Evolutionary conservation across 2,329 filamentous ascomycete species (phyloP), one percentile per base, ranked within the genome.

Genomic region (Colletotrichum melonis): DNA sequence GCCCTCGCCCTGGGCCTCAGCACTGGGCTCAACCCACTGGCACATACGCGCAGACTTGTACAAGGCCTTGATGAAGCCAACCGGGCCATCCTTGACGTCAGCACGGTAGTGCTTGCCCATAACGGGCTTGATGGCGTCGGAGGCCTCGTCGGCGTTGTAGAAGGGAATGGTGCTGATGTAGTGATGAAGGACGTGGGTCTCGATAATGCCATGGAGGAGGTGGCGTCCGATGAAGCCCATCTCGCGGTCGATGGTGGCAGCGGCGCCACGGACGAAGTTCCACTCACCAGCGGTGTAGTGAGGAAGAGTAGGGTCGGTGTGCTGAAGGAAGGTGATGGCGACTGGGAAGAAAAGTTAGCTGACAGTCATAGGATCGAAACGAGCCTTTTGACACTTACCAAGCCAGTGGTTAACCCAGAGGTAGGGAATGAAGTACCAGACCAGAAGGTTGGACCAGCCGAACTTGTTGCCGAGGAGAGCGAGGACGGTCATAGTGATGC

Each of bases 401-500:
- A 98, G 93, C 96, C 96, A 98, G 91, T 98, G 95, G 90, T 98
- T 97, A 69, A 98, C 95, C 96, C 96, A 98, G 74, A 98, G 88
- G 84, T 98, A 99, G 49, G 97, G 97, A 72, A 97, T 81, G 80
- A 95, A 92, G 86, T 99, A 99, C 96, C 97, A 98, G 75, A 99
- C 93, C 73, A 94, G 86, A 82, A 98, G 88, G 88, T 98, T 98
- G 81, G 87, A 82, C 88, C 92, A 96, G 80, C 97, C 97, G 78
- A 92, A 98, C 69, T 85, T 93, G 83, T 91, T 91, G 79, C 92
- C 92, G 76, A 98, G 87, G 79, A 88, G 88, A 84, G 89, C 89
- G 74, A 98, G 89, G 64, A 84, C 87, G 74, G 88, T 85, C 69
- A 86, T 85, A 69, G 88, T 90, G 79, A 97, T 86, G 75, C 86